These are phyloP conservation scores for Syncephalastrum monosporum DNA, from an alignment of 371 early-diverging fungal genomes.

Conservation along the genomic window DNA sequence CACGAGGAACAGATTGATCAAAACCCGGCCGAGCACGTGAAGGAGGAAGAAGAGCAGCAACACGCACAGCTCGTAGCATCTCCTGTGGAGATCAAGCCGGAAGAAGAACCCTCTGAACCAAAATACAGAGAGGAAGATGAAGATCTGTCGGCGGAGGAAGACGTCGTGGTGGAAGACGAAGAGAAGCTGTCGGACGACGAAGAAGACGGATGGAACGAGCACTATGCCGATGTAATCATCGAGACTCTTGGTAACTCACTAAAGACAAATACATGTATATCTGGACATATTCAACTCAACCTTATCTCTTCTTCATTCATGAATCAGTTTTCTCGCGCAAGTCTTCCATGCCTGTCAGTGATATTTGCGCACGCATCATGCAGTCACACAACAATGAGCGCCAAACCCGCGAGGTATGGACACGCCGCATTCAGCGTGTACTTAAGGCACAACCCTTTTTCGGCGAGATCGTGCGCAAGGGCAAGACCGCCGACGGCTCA, in stretches of 20 bases:
- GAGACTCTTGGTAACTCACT: slow-evolving; percentile 42
- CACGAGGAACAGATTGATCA: background rate
- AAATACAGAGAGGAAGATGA: slow-evolving; percentile 1
- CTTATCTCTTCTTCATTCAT: too few relatives aligned
- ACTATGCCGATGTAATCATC: slow-evolving; percentile 46
- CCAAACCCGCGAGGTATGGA: slow-evolving; percentile 37
- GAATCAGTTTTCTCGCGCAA: slow-evolving; percentile 41
- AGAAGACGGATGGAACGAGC: slow-evolving; percentile 11
- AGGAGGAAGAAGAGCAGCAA: too few relatives aligned
- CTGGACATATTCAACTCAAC: too few relatives aligned
- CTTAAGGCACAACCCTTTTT: slow-evolving; percentile 44
- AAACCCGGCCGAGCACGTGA: too few relatives aligned
- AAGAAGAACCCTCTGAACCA: slow-evolving; percentile 5
- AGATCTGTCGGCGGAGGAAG: slow-evolving; percentile 2
- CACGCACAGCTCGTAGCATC: too few relatives aligned
- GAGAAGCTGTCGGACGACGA: slow-evolving; percentile 5
- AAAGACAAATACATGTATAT: background rate
- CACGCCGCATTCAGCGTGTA: slow-evolving; percentile 30
- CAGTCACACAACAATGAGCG: slow-evolving; percentile 36
- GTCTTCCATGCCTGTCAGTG: slow-evolving; percentile 50
- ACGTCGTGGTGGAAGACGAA: slow-evolving; percentile 2
- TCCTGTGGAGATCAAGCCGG: background rate
- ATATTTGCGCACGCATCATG: slow-evolving; percentile 48
- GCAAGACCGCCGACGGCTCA: slow-evolving; percentile 65
- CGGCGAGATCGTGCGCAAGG: slow-evolving; percentile 63